A percentile compares a stretch with the other conserved stretches of the same genome.
Evolutionary conservation across 495 filamentous ascomycete species (phyloP).

Genomic region (Chaetomium cochliodes): DNA sequence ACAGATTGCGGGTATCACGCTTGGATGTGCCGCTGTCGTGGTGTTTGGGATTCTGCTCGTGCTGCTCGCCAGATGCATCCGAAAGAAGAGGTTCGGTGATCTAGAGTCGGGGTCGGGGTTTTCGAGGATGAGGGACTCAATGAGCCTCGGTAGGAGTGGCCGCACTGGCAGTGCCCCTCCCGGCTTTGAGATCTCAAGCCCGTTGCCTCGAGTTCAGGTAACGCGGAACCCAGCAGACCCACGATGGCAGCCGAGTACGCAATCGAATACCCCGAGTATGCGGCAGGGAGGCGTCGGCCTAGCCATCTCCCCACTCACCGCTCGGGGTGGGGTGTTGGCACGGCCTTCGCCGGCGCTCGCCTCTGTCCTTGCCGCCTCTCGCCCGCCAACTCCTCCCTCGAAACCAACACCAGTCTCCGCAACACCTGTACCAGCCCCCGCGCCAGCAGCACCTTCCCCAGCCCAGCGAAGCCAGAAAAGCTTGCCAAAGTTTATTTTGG

Average conservation of each 20-base stretch:
- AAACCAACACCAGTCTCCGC: neutral
- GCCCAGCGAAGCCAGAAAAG: neutral
- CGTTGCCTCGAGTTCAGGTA: constrained; percentile 32
- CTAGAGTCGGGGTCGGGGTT: constrained; percentile 44
- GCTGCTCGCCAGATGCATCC: constrained; percentile 43
- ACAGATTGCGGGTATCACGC: constrained; percentile 50
- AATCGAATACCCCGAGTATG: too few species aligned
- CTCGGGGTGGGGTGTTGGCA: constrained; percentile 5
- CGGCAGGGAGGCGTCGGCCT: constrained; percentile 38
- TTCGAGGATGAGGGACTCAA: constrained; percentile 39
- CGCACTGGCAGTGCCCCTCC: constrained; percentile 11
- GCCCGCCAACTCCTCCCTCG: neutral
- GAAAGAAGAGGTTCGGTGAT: constrained; percentile 37
- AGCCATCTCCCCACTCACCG: constrained; percentile 34
- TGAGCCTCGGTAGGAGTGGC: constrained; percentile 28
- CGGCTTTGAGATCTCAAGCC: constrained; percentile 39
- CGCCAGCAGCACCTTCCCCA: neutral
- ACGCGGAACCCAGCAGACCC: constrained; percentile 26
- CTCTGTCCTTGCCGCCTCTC: neutral
- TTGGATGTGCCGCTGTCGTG: constrained; percentile 45
- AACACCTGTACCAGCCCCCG: neutral
- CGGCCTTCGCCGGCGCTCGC: constrained; percentile 1
- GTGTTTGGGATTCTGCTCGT: constrained; percentile 42
- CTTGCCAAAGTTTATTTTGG: constrained; percentile 13
- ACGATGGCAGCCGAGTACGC: constrained; percentile 22